Evolutionary conservation across 2,329 filamentous ascomycete species (phyloP).

Genomic region (Chaetomiaceae sp.): DNA sequence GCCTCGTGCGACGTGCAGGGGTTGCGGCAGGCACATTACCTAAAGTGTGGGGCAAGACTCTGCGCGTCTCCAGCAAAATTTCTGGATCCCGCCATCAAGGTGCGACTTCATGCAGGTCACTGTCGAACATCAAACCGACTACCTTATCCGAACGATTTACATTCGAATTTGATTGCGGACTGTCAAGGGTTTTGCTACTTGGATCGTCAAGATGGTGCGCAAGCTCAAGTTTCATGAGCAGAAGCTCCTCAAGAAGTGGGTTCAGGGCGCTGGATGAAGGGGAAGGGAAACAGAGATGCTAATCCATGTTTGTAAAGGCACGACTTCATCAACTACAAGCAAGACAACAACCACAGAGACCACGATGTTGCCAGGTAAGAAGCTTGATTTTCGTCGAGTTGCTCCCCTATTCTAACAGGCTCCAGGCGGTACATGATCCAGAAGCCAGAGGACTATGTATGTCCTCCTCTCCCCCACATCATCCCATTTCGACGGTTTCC

Average conservation of each 20-base stretch:
- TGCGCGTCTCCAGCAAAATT: constrained; percentile 16
- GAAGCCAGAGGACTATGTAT: constrained; percentile 60
- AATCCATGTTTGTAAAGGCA: constrained; percentile 53
- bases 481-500: neutral
- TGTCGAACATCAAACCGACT: too few relatives aligned
- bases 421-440: constrained; percentile 81
- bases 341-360: constrained; percentile 77
- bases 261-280: neutral
- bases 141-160: too few relatives aligned
- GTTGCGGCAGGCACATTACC: constrained; percentile 18
- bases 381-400: constrained; percentile 33
- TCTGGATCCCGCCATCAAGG: constrained; percentile 16
- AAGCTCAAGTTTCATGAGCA: constrained; percentile 97
- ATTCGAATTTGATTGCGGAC: neutral
- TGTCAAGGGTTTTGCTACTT: too few relatives aligned
- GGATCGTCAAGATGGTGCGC: constrained; percentile 68
- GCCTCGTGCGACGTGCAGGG: constrained; percentile 2
- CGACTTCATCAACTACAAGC: constrained; percentile 92
- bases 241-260: constrained; percentile 56
- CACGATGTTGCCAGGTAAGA: constrained; percentile 52
- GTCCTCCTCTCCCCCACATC: neutral
- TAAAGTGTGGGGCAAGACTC: constrained; percentile 18
- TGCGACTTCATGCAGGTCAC: neutral
- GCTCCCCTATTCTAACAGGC: neutral
- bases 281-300: neutral